These are phyloP conservation scores for Fagopyrum homotropicum DNA, from an alignment of 148 eudicot genomes.

Conservation along the genomic window DNA sequence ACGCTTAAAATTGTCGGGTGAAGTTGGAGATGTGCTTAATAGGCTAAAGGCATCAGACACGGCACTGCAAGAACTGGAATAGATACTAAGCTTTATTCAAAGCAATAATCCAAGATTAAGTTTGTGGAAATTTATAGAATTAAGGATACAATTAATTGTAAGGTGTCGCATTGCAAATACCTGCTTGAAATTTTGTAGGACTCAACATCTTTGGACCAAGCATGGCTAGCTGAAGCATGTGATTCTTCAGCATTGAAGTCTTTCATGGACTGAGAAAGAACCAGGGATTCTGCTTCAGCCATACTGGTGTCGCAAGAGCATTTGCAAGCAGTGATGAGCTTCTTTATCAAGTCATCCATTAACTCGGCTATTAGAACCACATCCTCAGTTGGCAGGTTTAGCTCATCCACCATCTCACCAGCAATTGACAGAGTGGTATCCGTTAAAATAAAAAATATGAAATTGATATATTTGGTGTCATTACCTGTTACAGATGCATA, in stretches of 20 bases:
- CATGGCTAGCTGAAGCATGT: slow-evolving; percentile 12
- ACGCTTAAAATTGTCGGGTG: slow-evolving; percentile 22
- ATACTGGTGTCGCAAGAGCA: slow-evolving; percentile 21
- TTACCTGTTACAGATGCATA: slow-evolving; percentile 32
- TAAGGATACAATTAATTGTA: not conserved
- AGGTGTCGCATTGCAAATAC: slow-evolving; percentile 12
- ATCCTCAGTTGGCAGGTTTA: slow-evolving; percentile 45
- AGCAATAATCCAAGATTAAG: not conserved
- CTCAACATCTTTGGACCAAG: slow-evolving; percentile 9
- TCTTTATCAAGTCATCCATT: slow-evolving; percentile 45
- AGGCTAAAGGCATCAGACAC: slow-evolving; percentile 33
- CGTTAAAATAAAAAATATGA: slow-evolving; percentile 36
- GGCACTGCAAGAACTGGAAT: slow-evolving; percentile 20
- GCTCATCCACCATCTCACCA: slow-evolving; percentile 67
- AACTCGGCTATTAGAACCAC: slow-evolving; percentile 44
- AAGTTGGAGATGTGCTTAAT: slow-evolving; percentile 23
- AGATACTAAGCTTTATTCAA: no score
- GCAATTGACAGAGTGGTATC: slow-evolving; percentile 59
- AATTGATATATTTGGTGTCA: slow-evolving; percentile 38
- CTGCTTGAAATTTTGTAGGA: slow-evolving; percentile 19
- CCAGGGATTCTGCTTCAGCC: not conserved
- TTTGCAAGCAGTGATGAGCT: slow-evolving; percentile 34
- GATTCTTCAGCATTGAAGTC: slow-evolving; percentile 20
- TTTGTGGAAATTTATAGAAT: not conserved
- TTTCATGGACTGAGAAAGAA: not conserved